A percentile compares a stretch with the other conserved stretches of the same genome.
Conservation (phyloP, 805 yeast genomes). For the Starmerella lactis-condensi region DNA sequence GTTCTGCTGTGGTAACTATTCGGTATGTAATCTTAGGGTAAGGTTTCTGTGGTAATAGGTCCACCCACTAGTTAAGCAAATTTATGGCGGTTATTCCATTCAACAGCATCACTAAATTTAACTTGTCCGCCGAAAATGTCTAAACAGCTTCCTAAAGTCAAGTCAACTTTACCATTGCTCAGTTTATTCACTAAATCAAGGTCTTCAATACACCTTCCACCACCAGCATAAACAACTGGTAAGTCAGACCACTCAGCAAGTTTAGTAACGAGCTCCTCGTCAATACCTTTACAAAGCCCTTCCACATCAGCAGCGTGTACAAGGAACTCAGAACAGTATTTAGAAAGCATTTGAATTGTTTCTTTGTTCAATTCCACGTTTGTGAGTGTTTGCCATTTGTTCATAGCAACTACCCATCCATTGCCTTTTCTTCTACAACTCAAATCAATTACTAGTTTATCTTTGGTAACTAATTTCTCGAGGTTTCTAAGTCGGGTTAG, state of each 20-base stretch:
- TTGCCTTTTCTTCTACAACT: slow-evolving; percentile 47
- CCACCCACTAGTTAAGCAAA: background rate
- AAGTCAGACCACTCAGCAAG: slow-evolving; percentile 64
- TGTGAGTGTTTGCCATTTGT: slow-evolving; percentile 90
- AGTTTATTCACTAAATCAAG: slow-evolving; percentile 43
- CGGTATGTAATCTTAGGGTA: background rate
- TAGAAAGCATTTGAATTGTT: slow-evolving; percentile 35
- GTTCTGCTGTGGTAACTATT: slow-evolving; percentile 7
- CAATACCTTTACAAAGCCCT: slow-evolving; percentile 88
- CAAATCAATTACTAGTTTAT: slow-evolving; percentile 63
- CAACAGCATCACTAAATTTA: slow-evolving; percentile 51
- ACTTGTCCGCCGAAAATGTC: slow-evolving; percentile 92
- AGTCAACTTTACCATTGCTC: slow-evolving; percentile 69
- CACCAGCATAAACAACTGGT: slow-evolving; percentile 90
- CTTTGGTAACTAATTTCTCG: slow-evolving; percentile 39
- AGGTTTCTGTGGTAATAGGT: background rate
- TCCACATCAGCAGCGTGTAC: slow-evolving; percentile 98
- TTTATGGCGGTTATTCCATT: slow-evolving; percentile 44
- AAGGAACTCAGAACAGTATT: slow-evolving; percentile 68
- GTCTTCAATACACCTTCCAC: slow-evolving; percentile 63
- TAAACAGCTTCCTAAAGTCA: slow-evolving; percentile 81
- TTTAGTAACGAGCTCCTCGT: slow-evolving; percentile 49
- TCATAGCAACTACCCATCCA: slow-evolving; percentile 90
- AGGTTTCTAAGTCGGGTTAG: slow-evolving; percentile 35
- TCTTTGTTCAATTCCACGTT: slow-evolving; percentile 35